Evolutionary conservation across 495 filamentous ascomycete species (phyloP).

Genomic region (Neurospora intermedia): DNA sequence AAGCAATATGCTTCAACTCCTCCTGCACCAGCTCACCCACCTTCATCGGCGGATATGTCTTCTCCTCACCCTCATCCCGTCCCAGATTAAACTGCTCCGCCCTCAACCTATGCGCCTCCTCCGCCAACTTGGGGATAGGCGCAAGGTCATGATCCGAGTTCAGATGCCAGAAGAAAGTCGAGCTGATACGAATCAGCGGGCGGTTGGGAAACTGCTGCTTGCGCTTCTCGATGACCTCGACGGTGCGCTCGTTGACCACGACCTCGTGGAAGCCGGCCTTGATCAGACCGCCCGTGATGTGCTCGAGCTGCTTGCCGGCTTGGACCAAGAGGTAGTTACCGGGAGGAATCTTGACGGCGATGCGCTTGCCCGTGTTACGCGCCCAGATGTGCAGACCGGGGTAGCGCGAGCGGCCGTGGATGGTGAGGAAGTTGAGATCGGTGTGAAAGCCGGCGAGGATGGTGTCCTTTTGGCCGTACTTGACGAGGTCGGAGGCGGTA

Average conservation of each 20-base stretch:
- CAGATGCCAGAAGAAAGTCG: constrained; percentile 42
- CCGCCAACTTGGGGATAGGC: constrained; percentile 30
- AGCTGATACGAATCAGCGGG: constrained; percentile 36
- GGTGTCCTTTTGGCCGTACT: constrained; percentile 36
- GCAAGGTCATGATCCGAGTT: constrained; percentile 34
- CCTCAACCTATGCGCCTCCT: constrained; percentile 24
- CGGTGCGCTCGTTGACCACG: constrained; percentile 36
- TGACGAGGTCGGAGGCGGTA: constrained; percentile 37
- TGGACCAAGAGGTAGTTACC: constrained; percentile 41
- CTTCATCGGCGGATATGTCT: constrained; percentile 32
- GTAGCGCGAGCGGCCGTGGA: constrained; percentile 44
- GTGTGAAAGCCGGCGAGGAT: constrained; percentile 45
- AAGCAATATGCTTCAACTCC: constrained; percentile 34
- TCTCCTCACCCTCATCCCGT: constrained; percentile 35
- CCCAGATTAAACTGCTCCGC: constrained; percentile 32
- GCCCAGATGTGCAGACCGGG: constrained; percentile 45
- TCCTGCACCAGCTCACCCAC: constrained; percentile 38
- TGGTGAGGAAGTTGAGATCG: constrained; percentile 45
- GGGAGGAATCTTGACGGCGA: constrained; percentile 37
- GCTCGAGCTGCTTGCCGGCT: constrained; percentile 44
- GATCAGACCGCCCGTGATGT: constrained; percentile 39
- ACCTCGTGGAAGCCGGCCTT: constrained; percentile 46
- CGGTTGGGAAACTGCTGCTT: constrained; percentile 24
- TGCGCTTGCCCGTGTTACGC: constrained; percentile 39
- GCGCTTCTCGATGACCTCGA: constrained; percentile 26